Conservation (phyloP, 768 basidiomycete genomes). For the Phanerochaete sordida region DNA sequence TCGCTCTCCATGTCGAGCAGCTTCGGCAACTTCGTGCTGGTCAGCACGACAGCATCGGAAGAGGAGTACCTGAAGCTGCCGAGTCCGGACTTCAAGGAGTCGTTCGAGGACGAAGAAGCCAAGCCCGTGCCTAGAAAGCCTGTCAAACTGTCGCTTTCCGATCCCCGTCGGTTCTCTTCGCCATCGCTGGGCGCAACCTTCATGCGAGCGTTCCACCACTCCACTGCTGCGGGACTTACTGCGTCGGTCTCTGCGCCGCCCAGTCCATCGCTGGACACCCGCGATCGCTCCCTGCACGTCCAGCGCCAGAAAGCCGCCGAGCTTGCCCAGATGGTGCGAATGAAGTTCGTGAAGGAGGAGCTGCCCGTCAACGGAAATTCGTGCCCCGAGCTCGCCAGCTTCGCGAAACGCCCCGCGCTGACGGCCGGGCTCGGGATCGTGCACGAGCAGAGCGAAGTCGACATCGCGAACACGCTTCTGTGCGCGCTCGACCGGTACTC, state of each 20-base stretch:
- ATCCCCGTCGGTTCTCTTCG: neutral
- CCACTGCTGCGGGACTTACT: neutral
- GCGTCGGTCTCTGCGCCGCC: conserved; percentile 7
- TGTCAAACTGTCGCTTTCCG: neutral
- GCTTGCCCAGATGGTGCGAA: conserved; percentile 15
- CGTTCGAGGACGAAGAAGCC: neutral
- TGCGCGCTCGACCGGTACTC: conserved; percentile 9
- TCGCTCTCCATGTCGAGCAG: neutral
- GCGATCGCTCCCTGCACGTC: neutral
- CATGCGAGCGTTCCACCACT: neutral
- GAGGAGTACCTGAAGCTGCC: neutral
- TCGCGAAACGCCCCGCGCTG: neutral
- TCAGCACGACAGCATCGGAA: neutral
- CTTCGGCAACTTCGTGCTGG: neutral
- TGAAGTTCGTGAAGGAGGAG: conserved; percentile 10
- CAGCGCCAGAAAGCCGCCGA: conserved; percentile 15
- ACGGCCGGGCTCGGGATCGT: conserved; percentile 10
- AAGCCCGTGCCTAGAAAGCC: neutral
- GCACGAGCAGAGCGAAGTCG: conserved; percentile 10
- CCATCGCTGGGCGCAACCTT: neutral
- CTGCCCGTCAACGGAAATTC: neutral
- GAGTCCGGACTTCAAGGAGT: neutral
- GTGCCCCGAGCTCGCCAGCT: neutral
- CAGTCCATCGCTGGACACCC: neutral
- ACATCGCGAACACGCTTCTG: conserved; percentile 11